Percentiles rank a stretch among this genome's conserved stretches.
Conservation (phyloP, 2,329 filamentous ascomycete species). For the Beauveria sp. region DNA sequence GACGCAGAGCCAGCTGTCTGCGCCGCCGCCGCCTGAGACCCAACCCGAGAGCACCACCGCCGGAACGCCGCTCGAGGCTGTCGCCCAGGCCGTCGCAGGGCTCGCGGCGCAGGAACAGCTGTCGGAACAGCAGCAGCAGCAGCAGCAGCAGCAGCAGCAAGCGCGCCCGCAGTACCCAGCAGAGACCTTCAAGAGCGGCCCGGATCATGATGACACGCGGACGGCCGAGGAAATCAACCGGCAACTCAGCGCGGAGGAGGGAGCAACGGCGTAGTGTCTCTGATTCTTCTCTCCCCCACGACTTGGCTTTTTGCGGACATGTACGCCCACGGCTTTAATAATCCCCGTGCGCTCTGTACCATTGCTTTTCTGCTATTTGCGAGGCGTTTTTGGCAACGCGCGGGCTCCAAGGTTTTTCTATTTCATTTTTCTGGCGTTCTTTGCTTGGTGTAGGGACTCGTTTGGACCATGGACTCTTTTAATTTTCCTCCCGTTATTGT, state of each 20-base stretch:
- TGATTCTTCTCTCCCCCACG: background rate
- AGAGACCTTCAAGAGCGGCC: conserved; percentile 29
- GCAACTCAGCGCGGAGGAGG: conserved; percentile 39
- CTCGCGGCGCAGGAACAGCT: conserved; percentile 35
- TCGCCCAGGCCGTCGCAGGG: conserved; percentile 42
- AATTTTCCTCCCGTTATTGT: background rate
- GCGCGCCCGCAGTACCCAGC: conserved; percentile 26
- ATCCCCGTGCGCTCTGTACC: background rate
- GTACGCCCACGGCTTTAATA: background rate
- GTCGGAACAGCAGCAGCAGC: conserved; percentile 17
- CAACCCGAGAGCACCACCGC: conserved; percentile 20
- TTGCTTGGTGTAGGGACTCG: background rate
- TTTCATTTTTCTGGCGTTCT: conserved; percentile 16
- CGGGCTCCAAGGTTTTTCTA: conserved; percentile 3
- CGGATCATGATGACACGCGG: conserved; percentile 34
- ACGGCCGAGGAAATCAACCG: conserved; percentile 47
- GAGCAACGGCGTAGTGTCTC: conserved; percentile 9
- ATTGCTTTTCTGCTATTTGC: background rate
- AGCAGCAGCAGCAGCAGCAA: conserved; percentile 25
- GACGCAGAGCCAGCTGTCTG: conserved; percentile 19
- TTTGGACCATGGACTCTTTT: background rate
- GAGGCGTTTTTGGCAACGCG: conserved; percentile 1
- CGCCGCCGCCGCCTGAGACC: background rate
- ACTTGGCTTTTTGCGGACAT: conserved; percentile 8
- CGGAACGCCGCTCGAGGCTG: conserved; percentile 37